Evolutionary conservation across 306 rosid species (phyloP).

Genomic region (Vigna reflexopilosa): DNA sequence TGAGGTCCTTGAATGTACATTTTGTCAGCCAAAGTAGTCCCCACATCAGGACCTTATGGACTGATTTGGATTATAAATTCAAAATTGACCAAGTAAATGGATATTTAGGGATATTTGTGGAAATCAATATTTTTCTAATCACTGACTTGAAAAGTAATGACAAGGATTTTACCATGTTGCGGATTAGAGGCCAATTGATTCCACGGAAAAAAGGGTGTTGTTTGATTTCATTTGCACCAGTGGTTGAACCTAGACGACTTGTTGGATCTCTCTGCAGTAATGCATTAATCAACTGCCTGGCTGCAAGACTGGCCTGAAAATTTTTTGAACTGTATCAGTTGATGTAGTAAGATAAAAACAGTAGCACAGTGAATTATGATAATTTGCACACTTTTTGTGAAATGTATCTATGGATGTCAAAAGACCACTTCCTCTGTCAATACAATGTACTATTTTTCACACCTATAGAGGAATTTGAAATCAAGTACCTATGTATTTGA

Average conservation of each 20-base stretch:
- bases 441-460: neutral
- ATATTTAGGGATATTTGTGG: neutral
- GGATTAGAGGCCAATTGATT: slow-evolving; percentile 89
- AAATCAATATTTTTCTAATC: slow-evolving; percentile 6
- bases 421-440: neutral
- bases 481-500: slow-evolving; percentile 1
- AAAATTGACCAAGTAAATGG: neutral
- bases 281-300: slow-evolving; percentile 89
- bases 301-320: slow-evolving; percentile 86
- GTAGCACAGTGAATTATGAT: slow-evolving; percentile 1
- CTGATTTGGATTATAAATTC: neutral
- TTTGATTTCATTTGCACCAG: slow-evolving; percentile 88
- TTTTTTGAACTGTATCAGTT: slow-evolving; percentile 35
- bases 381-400: neutral
- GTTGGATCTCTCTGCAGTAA: slow-evolving; percentile 85
- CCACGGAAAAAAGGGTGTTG: slow-evolving; percentile 90
- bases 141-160: slow-evolving; percentile 14
- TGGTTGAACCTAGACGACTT: slow-evolving; percentile 72
- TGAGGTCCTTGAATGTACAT: neutral
- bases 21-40: neutral
- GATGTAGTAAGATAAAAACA: slow-evolving; percentile 36
- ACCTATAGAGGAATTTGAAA: neutral
- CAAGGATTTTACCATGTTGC: slow-evolving; percentile 74
- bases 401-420: neutral
- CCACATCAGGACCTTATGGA: neutral